phyloP scores from a whole-genome alignment of 2,329 filamentous ascomycete species.

The Trichoderma arundinaceum region DNA sequence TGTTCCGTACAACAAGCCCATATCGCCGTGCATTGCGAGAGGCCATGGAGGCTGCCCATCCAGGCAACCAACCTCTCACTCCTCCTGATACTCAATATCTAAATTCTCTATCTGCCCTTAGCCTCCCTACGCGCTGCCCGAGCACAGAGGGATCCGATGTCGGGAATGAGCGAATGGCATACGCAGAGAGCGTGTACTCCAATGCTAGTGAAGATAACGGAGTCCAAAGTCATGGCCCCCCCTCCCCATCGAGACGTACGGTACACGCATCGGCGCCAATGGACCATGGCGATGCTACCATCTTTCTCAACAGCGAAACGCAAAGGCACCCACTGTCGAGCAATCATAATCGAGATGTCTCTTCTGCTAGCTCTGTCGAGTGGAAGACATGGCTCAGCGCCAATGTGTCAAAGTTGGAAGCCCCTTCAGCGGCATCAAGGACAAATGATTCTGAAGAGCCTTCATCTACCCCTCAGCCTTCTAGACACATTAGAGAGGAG shows the following conservation, averaged over 20 bases:
- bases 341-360: constrained; percentile 45
- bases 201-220: constrained; percentile 37
- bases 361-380: constrained; percentile 55
- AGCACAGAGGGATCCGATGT: constrained; percentile 50
- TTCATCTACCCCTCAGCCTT: constrained; percentile 24
- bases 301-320: constrained; percentile 13
- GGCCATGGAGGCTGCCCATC: constrained; percentile 50
- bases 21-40: constrained; percentile 59
- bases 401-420: constrained; percentile 56
- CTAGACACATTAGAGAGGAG: constrained; percentile 55
- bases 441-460: constrained; percentile 23
- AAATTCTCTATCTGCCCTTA: constrained; percentile 49
- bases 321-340: constrained; percentile 36
- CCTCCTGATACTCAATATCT: constrained; percentile 47
- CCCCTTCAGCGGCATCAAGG: constrained; percentile 32
- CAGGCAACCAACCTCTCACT: constrained; percentile 36
- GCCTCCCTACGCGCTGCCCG: constrained; percentile 48
- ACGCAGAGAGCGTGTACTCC: constrained; percentile 59
- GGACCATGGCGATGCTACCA: constrained; percentile 31
- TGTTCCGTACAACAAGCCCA: constrained; percentile 61
- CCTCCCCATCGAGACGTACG: background rate
- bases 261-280: no score
- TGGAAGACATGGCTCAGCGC: constrained; percentile 63
- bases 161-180: constrained; percentile 45
- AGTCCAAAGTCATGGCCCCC: background rate